phyloP scores from a whole-genome alignment of 202 grass and related monocot genomes.

The Schoenoplectus triqueter region DNA sequence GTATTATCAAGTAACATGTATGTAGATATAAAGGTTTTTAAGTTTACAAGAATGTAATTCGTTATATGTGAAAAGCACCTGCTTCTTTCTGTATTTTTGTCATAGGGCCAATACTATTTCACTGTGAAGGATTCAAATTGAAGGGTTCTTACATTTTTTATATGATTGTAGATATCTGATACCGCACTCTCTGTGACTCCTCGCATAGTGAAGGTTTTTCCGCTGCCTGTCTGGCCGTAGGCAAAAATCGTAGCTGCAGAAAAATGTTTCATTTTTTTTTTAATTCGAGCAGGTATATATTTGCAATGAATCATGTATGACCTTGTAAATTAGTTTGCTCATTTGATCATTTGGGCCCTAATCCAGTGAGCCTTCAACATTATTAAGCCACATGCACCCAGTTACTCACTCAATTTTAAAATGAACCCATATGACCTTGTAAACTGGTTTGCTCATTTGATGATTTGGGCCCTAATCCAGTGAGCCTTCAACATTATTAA shows the following conservation, averaged over 20 bases:
- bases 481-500: background rate
- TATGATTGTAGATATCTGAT: constrained; percentile 86
- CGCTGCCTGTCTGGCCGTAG: constrained; percentile 98
- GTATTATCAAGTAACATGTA: too few species aligned
- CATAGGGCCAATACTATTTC: background rate
- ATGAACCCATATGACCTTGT: background rate
- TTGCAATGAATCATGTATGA: constrained; percentile 15
- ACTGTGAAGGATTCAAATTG: background rate
- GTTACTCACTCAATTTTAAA: background rate
- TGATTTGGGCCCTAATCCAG: background rate
- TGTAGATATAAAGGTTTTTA: background rate
- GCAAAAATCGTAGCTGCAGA: constrained; percentile 93
- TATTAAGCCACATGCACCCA: constrained; percentile 9
- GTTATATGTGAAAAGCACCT: background rate
- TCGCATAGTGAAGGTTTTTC: constrained; percentile 97
- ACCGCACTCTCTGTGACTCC: constrained; percentile 90
- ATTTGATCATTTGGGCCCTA: background rate
- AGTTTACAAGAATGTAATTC: background rate
- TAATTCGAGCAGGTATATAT: background rate
- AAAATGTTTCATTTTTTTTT: background rate
- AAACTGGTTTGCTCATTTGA: background rate
- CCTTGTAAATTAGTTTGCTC: background rate
- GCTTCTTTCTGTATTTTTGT: too few species aligned
- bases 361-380: background rate
- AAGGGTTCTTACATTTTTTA: constrained; percentile 71